phyloP scores from a whole-genome alignment of 768 basidiomycete genomes.

The Xerocomus spinulosus region DNA sequence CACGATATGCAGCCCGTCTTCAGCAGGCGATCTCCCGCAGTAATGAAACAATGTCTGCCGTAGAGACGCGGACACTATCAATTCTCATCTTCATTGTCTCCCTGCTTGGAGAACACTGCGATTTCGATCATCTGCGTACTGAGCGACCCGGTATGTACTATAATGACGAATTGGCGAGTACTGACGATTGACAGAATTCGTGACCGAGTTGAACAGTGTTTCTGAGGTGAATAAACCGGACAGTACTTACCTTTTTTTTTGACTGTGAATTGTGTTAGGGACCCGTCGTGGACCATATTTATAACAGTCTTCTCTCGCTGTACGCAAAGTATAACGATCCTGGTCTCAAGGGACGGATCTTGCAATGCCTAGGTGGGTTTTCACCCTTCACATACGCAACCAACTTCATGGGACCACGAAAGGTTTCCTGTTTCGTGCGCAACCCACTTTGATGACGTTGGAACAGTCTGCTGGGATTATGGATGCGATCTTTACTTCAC shows the following conservation, averaged over 20 bases:
- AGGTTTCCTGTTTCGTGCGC: conserved; percentile 91
- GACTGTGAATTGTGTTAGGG: conserved; percentile 35
- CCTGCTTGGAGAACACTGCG: conserved; percentile 81
- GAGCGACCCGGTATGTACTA: conserved; percentile 53
- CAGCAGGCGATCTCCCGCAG: conserved; percentile 50
- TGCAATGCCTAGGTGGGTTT: conserved; percentile 79
- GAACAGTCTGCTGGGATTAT: conserved; percentile 77
- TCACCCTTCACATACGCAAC: not conserved
- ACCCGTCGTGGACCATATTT: conserved; percentile 81
- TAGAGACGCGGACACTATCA: conserved; percentile 52
- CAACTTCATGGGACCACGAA: not conserved
- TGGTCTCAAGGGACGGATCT: conserved; percentile 60
- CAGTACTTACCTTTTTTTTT: not conserved
- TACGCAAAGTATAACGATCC: conserved; percentile 62
- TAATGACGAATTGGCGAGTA: not conserved
- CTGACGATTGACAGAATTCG: conserved; percentile 41
- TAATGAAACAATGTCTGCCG: conserved; percentile 37
- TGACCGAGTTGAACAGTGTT: conserved; percentile 52
- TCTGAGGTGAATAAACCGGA: conserved; percentile 39
- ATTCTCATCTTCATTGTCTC: conserved; percentile 83
- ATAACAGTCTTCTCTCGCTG: conserved; percentile 62
- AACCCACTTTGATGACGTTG: conserved; percentile 86
- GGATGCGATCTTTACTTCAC: conserved; percentile 80
- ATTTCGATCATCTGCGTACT: conserved; percentile 72
- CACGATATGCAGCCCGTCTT: conserved; percentile 47